phyloP scores from a whole-genome alignment of 2,329 filamentous ascomycete genomes.

The Cytospora leucostoma region DNA sequence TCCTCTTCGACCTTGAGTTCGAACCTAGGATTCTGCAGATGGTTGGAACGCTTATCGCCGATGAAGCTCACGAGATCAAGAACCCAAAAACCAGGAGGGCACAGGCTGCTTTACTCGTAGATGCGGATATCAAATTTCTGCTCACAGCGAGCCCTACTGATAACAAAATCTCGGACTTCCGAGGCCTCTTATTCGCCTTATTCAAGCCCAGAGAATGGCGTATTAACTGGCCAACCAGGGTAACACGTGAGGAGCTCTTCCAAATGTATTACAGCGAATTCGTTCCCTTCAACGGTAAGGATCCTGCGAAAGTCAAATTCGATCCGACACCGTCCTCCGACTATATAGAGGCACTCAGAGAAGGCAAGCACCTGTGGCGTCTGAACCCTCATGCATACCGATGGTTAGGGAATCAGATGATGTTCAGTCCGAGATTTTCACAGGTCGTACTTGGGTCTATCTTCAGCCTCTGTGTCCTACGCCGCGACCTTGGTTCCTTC shows the following conservation, averaged over 20 bases:
- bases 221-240: neutral
- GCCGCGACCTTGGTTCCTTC: neutral
- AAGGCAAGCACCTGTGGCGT: slow-evolving; percentile 14
- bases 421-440: neutral
- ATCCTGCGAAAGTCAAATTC: neutral
- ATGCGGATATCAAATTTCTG: slow-evolving; percentile 9
- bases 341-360: slow-evolving; percentile 9
- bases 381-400: slow-evolving; percentile 13
- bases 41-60: slow-evolving; percentile 12
- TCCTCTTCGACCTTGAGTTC: slow-evolving; percentile 7
- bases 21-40: neutral
- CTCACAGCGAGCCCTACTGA: slow-evolving; percentile 11
- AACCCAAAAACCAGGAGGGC: slow-evolving; percentile 1
- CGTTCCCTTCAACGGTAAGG: neutral
- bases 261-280: neutral
- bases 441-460: neutral
- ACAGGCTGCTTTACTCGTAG: slow-evolving; percentile 8
- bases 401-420: slow-evolving; percentile 5
- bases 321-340: neutral
- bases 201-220: neutral
- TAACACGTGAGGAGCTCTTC: neutral
- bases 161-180: slow-evolving; percentile 16
- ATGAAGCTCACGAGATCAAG: slow-evolving; percentile 18
- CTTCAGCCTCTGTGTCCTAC: slow-evolving; percentile 9
- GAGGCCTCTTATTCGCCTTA: slow-evolving; percentile 16